These are phyloP conservation scores for Cyamopsis tetragonoloba DNA, from an alignment of 306 rosid species.

Conservation along the genomic window DNA sequence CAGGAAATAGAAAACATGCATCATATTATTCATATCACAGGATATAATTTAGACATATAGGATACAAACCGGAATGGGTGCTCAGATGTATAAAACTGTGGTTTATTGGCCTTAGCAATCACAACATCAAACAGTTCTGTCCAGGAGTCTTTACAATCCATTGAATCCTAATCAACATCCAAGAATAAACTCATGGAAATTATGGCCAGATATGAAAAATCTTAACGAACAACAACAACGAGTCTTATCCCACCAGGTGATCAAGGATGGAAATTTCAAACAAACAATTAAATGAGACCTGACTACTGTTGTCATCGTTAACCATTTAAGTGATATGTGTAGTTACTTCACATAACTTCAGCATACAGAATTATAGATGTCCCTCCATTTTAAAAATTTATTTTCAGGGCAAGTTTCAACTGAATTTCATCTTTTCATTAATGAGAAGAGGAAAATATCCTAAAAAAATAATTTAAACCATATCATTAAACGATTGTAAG, in stretches of 20 bases:
- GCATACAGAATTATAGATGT: not conserved
- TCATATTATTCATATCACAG: not conserved
- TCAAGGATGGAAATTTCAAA: constrained; percentile 3
- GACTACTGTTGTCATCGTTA: not conserved
- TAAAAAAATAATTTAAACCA: not conserved
- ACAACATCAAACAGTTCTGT: constrained; percentile 92
- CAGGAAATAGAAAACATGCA: constrained; percentile 2
- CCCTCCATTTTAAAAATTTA: not conserved
- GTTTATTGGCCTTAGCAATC: constrained; percentile 92
- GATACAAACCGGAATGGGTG: constrained; percentile 92
- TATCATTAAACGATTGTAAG: not conserved
- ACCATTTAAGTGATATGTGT: not conserved
- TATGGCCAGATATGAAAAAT: constrained; percentile 20
- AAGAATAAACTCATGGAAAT: constrained; percentile 28
- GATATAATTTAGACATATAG: not conserved
- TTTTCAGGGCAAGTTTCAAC: not conserved
- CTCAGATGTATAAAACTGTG: constrained; percentile 85
- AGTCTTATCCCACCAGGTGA: no score
- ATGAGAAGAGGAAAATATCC: not conserved
- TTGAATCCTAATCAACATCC: constrained; percentile 58
- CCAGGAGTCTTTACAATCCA: constrained; percentile 71
- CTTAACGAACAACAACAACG: no score
- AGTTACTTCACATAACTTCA: not conserved
- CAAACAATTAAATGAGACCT: constrained; percentile 15
- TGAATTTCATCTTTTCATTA: not conserved